phyloP scores from a whole-genome alignment of 2,329 filamentous ascomycete genomes.

The Epichloe festucae region DNA sequence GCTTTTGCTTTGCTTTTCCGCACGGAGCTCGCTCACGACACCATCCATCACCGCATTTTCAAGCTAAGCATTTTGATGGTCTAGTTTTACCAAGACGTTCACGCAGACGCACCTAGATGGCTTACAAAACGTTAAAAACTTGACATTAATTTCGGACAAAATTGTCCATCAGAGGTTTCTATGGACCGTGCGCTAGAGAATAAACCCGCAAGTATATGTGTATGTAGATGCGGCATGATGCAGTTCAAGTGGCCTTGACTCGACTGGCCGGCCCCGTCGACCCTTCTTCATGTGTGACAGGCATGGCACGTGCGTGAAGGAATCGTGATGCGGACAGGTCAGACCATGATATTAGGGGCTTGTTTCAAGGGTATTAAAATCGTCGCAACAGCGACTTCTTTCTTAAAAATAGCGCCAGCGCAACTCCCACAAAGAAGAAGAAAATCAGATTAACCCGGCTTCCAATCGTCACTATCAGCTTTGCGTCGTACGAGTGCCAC shows the following conservation, averaged over 20 bases:
- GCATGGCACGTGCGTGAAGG: neutral
- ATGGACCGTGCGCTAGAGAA: constrained; percentile 2
- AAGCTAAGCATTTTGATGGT: neutral
- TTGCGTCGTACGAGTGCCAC: constrained; percentile 27
- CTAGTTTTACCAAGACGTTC: neutral
- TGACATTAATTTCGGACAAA: neutral
- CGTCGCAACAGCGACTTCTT: constrained; percentile 9
- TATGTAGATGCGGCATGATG: constrained; percentile 1
- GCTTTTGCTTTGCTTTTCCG: neutral
- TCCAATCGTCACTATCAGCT: constrained; percentile 10
- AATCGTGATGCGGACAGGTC: neutral
- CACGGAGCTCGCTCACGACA: neutral
- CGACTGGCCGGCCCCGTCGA: neutral
- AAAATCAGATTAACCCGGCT: constrained; percentile 7
- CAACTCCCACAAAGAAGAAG: constrained; percentile 11
- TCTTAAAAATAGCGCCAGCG: constrained; percentile 10
- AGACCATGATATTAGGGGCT: neutral
- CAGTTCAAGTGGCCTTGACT: neutral
- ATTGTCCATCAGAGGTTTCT: neutral
- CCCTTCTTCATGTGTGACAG: neutral
- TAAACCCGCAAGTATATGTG: constrained; percentile 1
- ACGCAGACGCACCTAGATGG: neutral
- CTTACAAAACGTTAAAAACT: neutral
- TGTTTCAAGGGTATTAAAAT: constrained; percentile 4
- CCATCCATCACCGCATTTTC: neutral